Conservation (phyloP, 2,329 filamentous ascomycete genomes). For the Fusarium keratoplasticum region DNA sequence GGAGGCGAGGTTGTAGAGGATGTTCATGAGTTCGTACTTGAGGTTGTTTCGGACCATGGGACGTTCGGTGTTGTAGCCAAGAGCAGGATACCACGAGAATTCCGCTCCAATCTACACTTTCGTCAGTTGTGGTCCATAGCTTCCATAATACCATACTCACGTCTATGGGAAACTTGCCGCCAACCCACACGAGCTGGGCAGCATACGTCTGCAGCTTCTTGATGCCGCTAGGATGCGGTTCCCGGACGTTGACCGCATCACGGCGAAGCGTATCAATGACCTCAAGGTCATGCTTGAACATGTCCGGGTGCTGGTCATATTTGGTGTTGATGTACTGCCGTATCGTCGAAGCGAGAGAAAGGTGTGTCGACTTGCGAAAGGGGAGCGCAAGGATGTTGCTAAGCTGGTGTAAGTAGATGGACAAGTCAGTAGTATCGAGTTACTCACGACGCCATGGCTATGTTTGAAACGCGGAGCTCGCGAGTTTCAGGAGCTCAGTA, state of each 20-base stretch:
- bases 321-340: slow-evolving; percentile 96
- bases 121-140: background rate
- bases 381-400: slow-evolving; percentile 80
- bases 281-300: slow-evolving; percentile 89
- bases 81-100: slow-evolving; percentile 94
- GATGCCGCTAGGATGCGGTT: slow-evolving; percentile 88
- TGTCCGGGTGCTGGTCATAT: slow-evolving; percentile 98
- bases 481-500: background rate
- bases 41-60: slow-evolving; percentile 75
- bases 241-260: slow-evolving; percentile 89
- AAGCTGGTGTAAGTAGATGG: slow-evolving; percentile 23
- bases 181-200: slow-evolving; percentile 91
- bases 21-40: slow-evolving; percentile 88
- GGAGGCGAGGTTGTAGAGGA: slow-evolving; percentile 92
- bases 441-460: slow-evolving; percentile 46
- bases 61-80: slow-evolving; percentile 88
- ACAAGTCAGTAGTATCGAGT: no score
- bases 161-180: slow-evolving; percentile 96
- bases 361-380: slow-evolving; percentile 85
- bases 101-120: slow-evolving; percentile 82
- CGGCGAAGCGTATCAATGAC: slow-evolving; percentile 84
- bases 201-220: slow-evolving; percentile 92
- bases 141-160: slow-evolving; percentile 55
- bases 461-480: slow-evolving; percentile 16
- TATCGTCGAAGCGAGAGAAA: slow-evolving; percentile 85